phyloP scores from a whole-genome alignment of 2,329 filamentous ascomycete genomes.

The Phialophora tarda region DNA sequence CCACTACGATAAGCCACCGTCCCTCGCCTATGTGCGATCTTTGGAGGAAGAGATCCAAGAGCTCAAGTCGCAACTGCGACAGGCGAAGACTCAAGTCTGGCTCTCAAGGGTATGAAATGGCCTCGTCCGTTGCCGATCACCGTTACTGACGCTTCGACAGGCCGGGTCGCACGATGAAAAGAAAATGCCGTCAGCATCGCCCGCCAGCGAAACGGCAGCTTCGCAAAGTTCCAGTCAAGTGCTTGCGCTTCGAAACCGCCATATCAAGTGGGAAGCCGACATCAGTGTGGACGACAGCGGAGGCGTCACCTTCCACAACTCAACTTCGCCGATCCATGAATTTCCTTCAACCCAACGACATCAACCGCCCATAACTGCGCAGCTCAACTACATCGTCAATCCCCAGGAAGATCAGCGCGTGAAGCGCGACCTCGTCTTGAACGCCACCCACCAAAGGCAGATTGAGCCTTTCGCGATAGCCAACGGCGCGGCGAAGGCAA shows the following conservation, averaged over 20 bases:
- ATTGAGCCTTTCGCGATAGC: constrained; percentile 38
- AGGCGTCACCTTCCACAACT: constrained; percentile 38
- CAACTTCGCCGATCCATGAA: constrained; percentile 38
- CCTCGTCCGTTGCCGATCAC: not conserved
- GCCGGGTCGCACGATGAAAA: constrained; percentile 34
- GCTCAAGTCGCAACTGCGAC: constrained; percentile 36
- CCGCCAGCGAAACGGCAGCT: constrained; percentile 32
- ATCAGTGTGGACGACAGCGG: constrained; percentile 38
- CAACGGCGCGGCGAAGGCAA: constrained; percentile 37
- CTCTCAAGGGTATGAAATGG: constrained; percentile 26
- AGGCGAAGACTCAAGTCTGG: constrained; percentile 37
- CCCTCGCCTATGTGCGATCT: constrained; percentile 39
- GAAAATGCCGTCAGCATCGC: constrained; percentile 35
- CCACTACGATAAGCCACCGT: constrained; percentile 39
- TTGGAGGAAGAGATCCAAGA: constrained; percentile 39
- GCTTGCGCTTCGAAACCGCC: constrained; percentile 29
- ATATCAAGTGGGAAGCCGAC: constrained; percentile 36
- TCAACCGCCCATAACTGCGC: constrained; percentile 17
- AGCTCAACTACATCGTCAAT: constrained; percentile 11
- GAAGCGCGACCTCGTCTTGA: constrained; percentile 35
- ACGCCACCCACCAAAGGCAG: constrained; percentile 36
- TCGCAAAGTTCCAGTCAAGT: constrained; percentile 30
- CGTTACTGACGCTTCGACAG: constrained; percentile 16
- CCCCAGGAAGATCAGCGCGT: constrained; percentile 33
- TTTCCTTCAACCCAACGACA: constrained; percentile 29